These are phyloP conservation scores for Pulveroboletus sp. DNA, from an alignment of 768 basidiomycete species.

Conservation along the genomic window DNA sequence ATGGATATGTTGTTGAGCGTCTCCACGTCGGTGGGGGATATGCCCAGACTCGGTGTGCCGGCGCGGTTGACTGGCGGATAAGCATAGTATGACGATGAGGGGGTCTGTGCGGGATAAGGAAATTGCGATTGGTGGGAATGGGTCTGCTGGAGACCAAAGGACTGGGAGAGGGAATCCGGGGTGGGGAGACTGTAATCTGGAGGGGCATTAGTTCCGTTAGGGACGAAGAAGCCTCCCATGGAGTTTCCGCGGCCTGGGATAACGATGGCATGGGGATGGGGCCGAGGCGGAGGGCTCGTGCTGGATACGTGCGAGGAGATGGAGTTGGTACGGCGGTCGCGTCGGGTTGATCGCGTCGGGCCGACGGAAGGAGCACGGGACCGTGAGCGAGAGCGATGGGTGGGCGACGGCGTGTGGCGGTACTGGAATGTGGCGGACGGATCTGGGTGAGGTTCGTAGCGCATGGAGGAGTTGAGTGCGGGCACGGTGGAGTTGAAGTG, in stretches of 20 bases:
- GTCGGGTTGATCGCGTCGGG: constrained; percentile 48
- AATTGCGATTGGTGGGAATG: constrained; percentile 24
- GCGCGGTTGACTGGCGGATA: constrained; percentile 17
- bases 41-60: constrained; percentile 20
- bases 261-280: constrained; percentile 63
- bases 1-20: constrained; percentile 20
- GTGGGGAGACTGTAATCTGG: constrained; percentile 45
- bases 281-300: constrained; percentile 42
- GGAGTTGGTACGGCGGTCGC: constrained; percentile 54
- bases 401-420: constrained; percentile 28
- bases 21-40: constrained; percentile 26
- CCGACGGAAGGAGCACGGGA: constrained; percentile 39
- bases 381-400: constrained; percentile 45
- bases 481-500: constrained; percentile 51
- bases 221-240: constrained; percentile 33
- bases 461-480: constrained; percentile 48
- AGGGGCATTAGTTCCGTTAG: constrained; percentile 19
- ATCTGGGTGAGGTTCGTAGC: constrained; percentile 46
- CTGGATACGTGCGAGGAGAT: constrained; percentile 55
- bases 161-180: constrained; percentile 35
- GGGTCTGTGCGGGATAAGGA: constrained; percentile 25
- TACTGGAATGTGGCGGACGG: constrained; percentile 21
- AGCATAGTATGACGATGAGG: constrained; percentile 30
- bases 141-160: constrained; percentile 31
- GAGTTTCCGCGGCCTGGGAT: constrained; percentile 48